Evolutionary conservation across 176 grass and related monocot genomes (phyloP), one percentile per base, ranked within the genome.

Genomic region (Areca catechu): DNA sequence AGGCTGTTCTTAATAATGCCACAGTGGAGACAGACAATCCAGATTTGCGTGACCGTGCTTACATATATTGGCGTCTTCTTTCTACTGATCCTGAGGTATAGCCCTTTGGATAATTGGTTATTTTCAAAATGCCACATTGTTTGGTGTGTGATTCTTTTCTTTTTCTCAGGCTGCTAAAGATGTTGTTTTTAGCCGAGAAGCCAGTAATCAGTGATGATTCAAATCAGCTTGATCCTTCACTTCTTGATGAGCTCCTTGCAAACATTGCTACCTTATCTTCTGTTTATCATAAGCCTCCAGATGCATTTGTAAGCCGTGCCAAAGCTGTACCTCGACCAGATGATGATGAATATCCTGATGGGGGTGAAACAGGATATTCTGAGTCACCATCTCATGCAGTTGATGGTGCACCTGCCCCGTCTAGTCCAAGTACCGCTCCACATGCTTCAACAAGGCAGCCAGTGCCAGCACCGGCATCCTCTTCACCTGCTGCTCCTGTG

Each of bases 51-150:
- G 93, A 98, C 58, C 84, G 93, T 57, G 93, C 93, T 49, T 98
- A 98, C 73, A 98, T 98, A 77, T 98, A 98, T 63, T 98, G 93
- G 93, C 87, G 93, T 71, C 93, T 98, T 85, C 88, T 98, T 76
- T 98, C 93, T 67, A 98, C 84, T 60, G 93, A 98, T 72, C 93
- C 93, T 20, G 93, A 98, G 93, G 93, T 98, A 92, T 66, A 68
- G 59, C 65, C n/a, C 4, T 29, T 9, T 69, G 73, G n/a, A 65
- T 7, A 19, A n/a, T 48, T 59, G 48, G 52, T 25, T 49, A 69
- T 72, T 62, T 16, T 58, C 30, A 74, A 50, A 29, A 66, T 56
- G 65, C 48, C 25, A 22, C 63, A 47, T 73, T 49, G 53, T 15
- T 34, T 34, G 16, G 58, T 61, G 19, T 4, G 48, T 63, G 30